Base-by-base conservation (phyloP, 768 basidiomycete genomes). In the Vishniacozyma victoriae region DNA sequence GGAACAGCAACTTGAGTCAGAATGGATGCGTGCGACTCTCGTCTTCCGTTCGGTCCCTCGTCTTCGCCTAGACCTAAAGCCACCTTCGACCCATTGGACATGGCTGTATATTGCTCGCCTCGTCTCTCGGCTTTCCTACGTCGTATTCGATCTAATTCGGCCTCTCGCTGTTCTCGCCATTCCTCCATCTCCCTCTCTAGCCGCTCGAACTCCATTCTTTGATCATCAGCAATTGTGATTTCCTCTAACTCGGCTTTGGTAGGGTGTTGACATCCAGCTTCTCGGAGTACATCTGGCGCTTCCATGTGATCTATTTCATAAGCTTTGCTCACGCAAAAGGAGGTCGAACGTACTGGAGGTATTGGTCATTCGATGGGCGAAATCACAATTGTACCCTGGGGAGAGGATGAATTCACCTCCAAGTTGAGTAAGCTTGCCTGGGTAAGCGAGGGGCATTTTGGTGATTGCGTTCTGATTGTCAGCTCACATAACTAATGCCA, bases 321-420 rank as follows among this genome's bases (percentile, higher is more conserved):
- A 19, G 36, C 6, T 11, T 5, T 5, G 23, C 25, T 12, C 19
- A 11, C 23, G 19, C 11, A 6, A 38, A 14, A 20, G 11, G 12
- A 22, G 18, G 13, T 5, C 25, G 19, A 14, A 57, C 67, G 52
- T 19, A 69, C 67, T 59, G 14, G 62, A 65, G 7, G 59, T 70
- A 24, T 64, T 69, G 9, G 62, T 65, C 72, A 73, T 73, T 20
- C 72, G 59, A 43, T 72, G 70, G 5, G 70, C 72, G 46, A 70
- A 73, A 6, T 58, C 51, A 41, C 67, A 71, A n/a, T 54, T 53
- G 41, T 55, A 59, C 5, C 67, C 64, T 3, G 63, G 62, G 1
- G 50, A 52, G 9, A 73, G 51, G 14, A 73, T 55, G 49, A 73
- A 73, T 42, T 73, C 72, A 20, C 72, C 68, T 13, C 72, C 72